Base-by-base conservation (phyloP, 441 rosid genomes). In the Eruca vesicaria region DNA sequence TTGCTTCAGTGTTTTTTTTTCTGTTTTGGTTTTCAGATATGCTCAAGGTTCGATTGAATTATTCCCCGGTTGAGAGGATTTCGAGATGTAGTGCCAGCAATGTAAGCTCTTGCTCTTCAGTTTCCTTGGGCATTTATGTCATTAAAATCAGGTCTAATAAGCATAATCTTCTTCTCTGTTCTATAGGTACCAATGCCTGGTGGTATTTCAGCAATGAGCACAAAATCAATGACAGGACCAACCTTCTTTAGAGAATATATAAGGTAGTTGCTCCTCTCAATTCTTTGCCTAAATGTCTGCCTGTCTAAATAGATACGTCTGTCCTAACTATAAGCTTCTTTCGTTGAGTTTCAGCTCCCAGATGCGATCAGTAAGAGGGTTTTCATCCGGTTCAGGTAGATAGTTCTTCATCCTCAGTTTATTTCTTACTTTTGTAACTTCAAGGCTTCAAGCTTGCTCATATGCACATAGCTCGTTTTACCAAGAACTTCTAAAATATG, bases 321-420 rank as follows among this genome's bases (percentile, higher is more conserved):
- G n/a, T 41, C 41, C 61, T 78, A 43, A 73, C n/a, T 41, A 63
- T 48, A 16, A 68, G 28, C 78, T 56, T 41, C 23, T 7, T 73
- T 68, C 66, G 59, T 38, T 71, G 77, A 7, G 83, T 1, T 57
- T 77, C 86, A 92, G 98, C 80, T 83, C 86, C 61, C 84, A 79
- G 73, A 70, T 70, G 66, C 83, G 75, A 32, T 79, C 79, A 74
- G 82, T 68, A 65, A 89, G 96, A 84, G 97, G 88, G 58, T 92
- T 83, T 84, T 80, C 99, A 60, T 87, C 99, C 50, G 84, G 83
- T 74, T 85, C 99, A 80, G 98, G 98, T 92, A 73, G 19, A 72
- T 50, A 60, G 21, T 6, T 66, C 31, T 28, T 66, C 68, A 59
- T 64, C 64, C 19, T 0, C 5, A 28, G 29, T 50, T 72, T 60